Evolutionary conservation across 306 rosid genomes (phyloP), one percentile per base, ranked within the genome.

Genomic region (Quercus agrifolia): DNA sequence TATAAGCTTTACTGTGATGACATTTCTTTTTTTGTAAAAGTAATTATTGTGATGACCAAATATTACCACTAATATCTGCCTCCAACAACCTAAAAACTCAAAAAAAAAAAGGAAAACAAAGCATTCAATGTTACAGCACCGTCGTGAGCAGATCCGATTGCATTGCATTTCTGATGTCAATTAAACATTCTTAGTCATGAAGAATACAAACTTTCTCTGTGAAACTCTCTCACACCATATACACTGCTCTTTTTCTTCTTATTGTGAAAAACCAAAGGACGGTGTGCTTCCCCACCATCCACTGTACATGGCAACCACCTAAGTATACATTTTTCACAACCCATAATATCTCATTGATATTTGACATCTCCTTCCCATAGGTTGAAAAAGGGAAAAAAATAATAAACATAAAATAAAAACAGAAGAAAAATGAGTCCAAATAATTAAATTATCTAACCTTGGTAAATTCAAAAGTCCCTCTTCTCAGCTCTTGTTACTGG

Each of bases 281-380:
- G 66, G 78, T 56, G 63, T 82, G 88, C 86, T 87, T 82, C 84
- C 87, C 84, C 87, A 86, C 89, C 87, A 82, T 89, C 90, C 88
- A 81, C 97, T 94, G 96, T 91, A 89, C 96, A 92, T 82, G 88
- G 84, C 94, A 86, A 84, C 89, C 87, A 71, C 92, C 94, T 83
- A 89, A 78, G 97, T 89, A 89, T 87, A 90, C 86, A 86, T 82
- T 88, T 80, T 88, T 78, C 83, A 81, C 88, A 89, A 85, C 98
- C 91, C 88, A 85, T 82, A 70, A 84, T 69, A 78, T 80, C 86
- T 77, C 87, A 85, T 83, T 82, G 88, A 82, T 79, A 88, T 82
- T 79, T 77, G 86, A 89, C 91, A 85, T 84, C 87, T 87, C 88
- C 88, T 68, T 84, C 84, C 90, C 90, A 83, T 85, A 82, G 96